Percentiles rank a stretch among this genome's conserved stretches.
These are phyloP conservation scores for Cymodocea nodosa DNA, from an alignment of 116 monocot genomes.

Conservation along the genomic window DNA sequence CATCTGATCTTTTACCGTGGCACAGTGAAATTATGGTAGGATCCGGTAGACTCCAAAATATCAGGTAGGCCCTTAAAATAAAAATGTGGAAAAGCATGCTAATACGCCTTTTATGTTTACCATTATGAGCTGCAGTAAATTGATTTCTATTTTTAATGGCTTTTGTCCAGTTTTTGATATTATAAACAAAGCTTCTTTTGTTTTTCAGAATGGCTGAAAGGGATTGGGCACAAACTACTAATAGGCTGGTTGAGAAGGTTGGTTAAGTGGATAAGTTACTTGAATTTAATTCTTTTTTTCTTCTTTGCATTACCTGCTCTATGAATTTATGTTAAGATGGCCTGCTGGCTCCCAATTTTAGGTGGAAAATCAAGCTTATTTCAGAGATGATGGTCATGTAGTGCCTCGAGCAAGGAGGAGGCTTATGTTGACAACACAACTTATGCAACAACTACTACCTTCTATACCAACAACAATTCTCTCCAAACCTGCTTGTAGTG, in stretches of 20 bases:
- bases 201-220: conserved; percentile 29
- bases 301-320: background rate
- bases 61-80: conserved; percentile 22
- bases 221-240: conserved; percentile 54
- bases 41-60: conserved; percentile 19
- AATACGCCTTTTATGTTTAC: background rate
- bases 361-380: conserved; percentile 44
- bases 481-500: conserved; percentile 19
- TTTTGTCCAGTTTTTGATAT: background rate
- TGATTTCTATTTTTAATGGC: background rate
- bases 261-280: conserved; percentile 8
- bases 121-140: background rate
- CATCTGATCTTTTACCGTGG: conserved; percentile 38
- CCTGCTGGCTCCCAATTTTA: conserved; percentile 7
- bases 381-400: conserved; percentile 20
- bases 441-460: conserved; percentile 43
- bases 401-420: conserved; percentile 26
- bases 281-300: background rate
- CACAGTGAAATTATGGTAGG: conserved; percentile 36
- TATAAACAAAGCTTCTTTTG: background rate
- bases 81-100: background rate
- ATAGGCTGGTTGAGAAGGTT: conserved; percentile 65
- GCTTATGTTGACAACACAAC: conserved; percentile 26
- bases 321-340: conserved; percentile 1
- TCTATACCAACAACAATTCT: conserved; percentile 38